These are phyloP conservation scores for Pharnaceum exiguum DNA, from an alignment of 148 eudicot genomes.

Conservation along the genomic window DNA sequence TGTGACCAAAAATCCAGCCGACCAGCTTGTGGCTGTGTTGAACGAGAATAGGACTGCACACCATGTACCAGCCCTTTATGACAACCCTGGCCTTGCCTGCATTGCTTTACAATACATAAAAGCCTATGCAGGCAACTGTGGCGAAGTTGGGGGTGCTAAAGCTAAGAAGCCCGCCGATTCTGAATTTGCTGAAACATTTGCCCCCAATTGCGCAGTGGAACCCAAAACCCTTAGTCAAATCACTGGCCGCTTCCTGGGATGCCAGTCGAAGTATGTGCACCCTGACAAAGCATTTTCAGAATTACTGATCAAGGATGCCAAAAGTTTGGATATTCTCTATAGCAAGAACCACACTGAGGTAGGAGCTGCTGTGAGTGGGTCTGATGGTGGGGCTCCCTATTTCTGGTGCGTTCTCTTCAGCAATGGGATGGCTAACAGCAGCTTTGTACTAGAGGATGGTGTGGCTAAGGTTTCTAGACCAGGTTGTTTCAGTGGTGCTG, in stretches of 20 bases:
- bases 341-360: slow-evolving; percentile 82
- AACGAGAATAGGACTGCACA: slow-evolving; percentile 76
- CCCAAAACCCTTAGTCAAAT: slow-evolving; percentile 53
- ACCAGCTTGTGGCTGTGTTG: slow-evolving; percentile 56
- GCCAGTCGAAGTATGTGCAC: slow-evolving; percentile 58
- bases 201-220: slow-evolving; percentile 71
- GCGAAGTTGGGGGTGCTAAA: slow-evolving; percentile 55
- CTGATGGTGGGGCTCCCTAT: slow-evolving; percentile 72
- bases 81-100: slow-evolving; percentile 86
- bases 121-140: slow-evolving; percentile 74
- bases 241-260: slow-evolving; percentile 84
- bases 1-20: slow-evolving; percentile 85
- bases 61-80: slow-evolving; percentile 43
- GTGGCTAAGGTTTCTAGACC: slow-evolving; percentile 59
- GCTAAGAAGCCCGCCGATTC: slow-evolving; percentile 70
- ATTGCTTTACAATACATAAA: slow-evolving; percentile 90
- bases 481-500: slow-evolving; percentile 90
- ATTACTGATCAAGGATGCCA: slow-evolving; percentile 50
- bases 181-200: slow-evolving; percentile 64
- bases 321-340: slow-evolving; percentile 64
- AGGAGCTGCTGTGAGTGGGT: slow-evolving; percentile 87
- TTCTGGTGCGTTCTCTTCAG: slow-evolving; percentile 95
- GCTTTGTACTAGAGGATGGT: slow-evolving; percentile 59
- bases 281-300: slow-evolving; percentile 68
- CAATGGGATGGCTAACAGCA: slow-evolving; percentile 58